phyloP scores from a whole-genome alignment of 2,329 filamentous ascomycete species.

The Fusarium agapanthi region DNA sequence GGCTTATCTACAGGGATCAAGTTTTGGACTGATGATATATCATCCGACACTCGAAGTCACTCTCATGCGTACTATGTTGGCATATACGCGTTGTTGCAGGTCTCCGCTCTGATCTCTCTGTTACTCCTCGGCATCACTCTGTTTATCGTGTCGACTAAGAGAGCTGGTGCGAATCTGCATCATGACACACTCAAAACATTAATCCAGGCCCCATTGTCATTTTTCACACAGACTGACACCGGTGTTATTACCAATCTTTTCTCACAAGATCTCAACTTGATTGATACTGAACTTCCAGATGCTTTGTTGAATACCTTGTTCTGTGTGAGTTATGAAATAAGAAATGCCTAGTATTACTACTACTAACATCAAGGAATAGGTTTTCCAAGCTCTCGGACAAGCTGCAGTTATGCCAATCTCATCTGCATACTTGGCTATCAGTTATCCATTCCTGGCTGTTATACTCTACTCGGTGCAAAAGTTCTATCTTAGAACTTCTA shows the following conservation, averaged over 20 bases:
- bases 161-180: conserved; percentile 47
- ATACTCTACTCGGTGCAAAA: conserved; percentile 61
- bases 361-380: background rate
- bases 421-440: conserved; percentile 56
- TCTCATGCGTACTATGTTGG: conserved; percentile 44
- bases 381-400: background rate
- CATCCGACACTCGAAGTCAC: background rate
- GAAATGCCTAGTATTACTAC: fast-evolving
- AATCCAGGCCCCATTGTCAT: conserved; percentile 50
- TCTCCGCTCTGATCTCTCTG: conserved; percentile 28
- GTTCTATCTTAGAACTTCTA: conserved; percentile 67
- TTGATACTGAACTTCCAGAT: conserved; percentile 52
- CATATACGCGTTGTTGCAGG: conserved; percentile 41
- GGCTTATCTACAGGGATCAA: conserved; percentile 45
- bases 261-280: conserved; percentile 54
- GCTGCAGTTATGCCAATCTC: conserved; percentile 55
- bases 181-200: conserved; percentile 44
- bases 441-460: conserved; percentile 59
- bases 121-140: conserved; percentile 19
- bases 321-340: background rate
- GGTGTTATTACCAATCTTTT: conserved; percentile 55
- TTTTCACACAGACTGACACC: conserved; percentile 53
- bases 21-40: conserved; percentile 50
- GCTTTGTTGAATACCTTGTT: conserved; percentile 31
- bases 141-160: conserved; percentile 40